phyloP scores from a whole-genome alignment of 768 basidiomycete genomes.

The Russula abietina region DNA sequence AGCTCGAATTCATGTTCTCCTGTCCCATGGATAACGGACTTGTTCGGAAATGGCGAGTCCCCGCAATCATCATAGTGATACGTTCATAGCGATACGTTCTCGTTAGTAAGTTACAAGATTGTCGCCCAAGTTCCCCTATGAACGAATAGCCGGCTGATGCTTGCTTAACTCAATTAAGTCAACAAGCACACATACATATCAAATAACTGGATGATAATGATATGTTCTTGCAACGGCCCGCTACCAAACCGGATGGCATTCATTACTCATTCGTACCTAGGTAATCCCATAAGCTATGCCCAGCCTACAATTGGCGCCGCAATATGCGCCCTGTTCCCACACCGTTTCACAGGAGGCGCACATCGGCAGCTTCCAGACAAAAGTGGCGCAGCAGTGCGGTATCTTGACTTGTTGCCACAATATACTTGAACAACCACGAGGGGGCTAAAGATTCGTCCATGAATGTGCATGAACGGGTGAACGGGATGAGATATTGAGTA shows the following conservation, averaged over 20 bases:
- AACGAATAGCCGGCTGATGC: background rate
- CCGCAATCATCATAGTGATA: background rate
- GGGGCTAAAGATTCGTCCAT: background rate
- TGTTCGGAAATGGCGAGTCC: background rate
- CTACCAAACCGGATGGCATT: background rate
- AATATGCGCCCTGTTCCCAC: background rate
- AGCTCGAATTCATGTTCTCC: background rate
- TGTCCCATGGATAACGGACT: background rate
- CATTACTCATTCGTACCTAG: no score
- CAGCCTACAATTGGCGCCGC: background rate
- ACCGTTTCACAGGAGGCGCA: background rate
- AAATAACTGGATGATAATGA: background rate
- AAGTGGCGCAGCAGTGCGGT: background rate
- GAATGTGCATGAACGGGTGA: background rate
- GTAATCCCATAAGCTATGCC: background rate
- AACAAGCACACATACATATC: no score
- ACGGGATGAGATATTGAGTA: background rate
- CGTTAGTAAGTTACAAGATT: background rate
- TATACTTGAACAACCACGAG: background rate
- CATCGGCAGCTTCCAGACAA: background rate
- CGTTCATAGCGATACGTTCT: background rate
- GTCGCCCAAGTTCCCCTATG: background rate
- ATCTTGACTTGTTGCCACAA: background rate
- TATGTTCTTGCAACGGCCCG: background rate
- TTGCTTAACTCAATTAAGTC: no score